Evolutionary conservation across 331 rosid species (phyloP).

Genomic region (Malus hybrid): DNA sequence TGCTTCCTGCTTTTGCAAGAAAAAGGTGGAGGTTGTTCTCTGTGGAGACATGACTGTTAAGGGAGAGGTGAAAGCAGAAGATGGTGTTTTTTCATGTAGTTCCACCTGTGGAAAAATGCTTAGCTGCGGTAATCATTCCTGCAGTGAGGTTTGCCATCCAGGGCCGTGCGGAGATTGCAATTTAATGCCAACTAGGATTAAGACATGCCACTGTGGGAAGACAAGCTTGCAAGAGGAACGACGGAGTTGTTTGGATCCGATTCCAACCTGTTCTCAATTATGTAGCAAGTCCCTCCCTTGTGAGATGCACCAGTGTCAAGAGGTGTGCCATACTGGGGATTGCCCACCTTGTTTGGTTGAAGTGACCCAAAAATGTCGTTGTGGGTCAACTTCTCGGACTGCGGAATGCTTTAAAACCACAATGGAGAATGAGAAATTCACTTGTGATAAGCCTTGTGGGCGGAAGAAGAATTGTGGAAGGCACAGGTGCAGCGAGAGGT

Average conservation of each 20-base stretch:
- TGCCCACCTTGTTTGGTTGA: slow-evolving; percentile 73
- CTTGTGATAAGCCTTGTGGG: slow-evolving; percentile 85
- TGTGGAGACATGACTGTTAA: slow-evolving; percentile 76
- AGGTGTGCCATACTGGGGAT: slow-evolving; percentile 66
- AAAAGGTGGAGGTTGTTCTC: slow-evolving; percentile 43
- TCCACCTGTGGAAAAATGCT: slow-evolving; percentile 60
- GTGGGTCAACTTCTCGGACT: slow-evolving; percentile 56
- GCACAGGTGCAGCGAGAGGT: slow-evolving; percentile 81
- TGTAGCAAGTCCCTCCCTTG: slow-evolving; percentile 65
- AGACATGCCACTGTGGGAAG: slow-evolving; percentile 82
- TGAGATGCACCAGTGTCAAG: slow-evolving; percentile 54
- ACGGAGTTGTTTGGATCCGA: slow-evolving; percentile 65
- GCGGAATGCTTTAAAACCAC: slow-evolving; percentile 75
- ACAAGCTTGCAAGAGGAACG: slow-evolving; percentile 66
- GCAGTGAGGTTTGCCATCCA: slow-evolving; percentile 70
- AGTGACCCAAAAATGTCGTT: slow-evolving; percentile 76
- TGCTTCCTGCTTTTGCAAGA: slow-evolving; percentile 81
- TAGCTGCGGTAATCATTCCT: slow-evolving; percentile 68
- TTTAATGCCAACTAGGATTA: slow-evolving; percentile 48
- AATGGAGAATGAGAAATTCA: slow-evolving; percentile 38
- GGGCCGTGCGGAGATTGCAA: slow-evolving; percentile 71
- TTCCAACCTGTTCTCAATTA: slow-evolving; percentile 70
- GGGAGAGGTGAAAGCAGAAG: slow-evolving; percentile 58
- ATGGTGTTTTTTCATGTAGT: slow-evolving; percentile 68
- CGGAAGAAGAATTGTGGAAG: slow-evolving; percentile 87